These are phyloP conservation scores for Amauroascus verrucosus DNA, from an alignment of 2,329 filamentous ascomycete genomes.

Conservation along the genomic window DNA sequence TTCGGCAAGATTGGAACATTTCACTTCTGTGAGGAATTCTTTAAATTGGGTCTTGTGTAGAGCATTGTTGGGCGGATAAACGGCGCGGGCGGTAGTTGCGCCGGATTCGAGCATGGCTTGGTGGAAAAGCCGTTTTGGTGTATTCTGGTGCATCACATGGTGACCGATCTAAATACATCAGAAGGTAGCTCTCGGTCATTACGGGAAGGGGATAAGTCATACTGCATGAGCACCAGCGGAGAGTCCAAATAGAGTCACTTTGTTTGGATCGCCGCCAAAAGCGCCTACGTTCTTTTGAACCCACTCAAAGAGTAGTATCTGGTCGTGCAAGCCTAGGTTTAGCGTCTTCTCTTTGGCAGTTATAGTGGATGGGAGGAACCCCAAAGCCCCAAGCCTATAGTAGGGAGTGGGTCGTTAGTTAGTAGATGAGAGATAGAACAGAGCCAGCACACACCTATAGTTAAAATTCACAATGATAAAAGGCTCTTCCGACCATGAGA, in stretches of 20 bases:
- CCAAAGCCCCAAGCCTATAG: constrained; percentile 42
- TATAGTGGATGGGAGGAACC: constrained; percentile 53
- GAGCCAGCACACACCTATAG: constrained; percentile 25
- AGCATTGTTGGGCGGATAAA: constrained; percentile 33
- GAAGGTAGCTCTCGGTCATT: background rate
- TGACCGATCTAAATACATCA: constrained; percentile 49
- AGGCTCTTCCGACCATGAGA: constrained; percentile 42
- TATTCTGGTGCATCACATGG: constrained; percentile 47
- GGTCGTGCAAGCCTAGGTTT: constrained; percentile 31
- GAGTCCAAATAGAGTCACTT: constrained; percentile 32
- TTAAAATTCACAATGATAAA: constrained; percentile 39
- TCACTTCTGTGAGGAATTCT: constrained; percentile 32
- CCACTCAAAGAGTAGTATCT: constrained; percentile 29
- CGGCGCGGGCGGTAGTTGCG: constrained; percentile 38
- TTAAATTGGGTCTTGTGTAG: constrained; percentile 39
- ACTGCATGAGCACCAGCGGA: constrained; percentile 46
- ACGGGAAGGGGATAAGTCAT: constrained; percentile 14
- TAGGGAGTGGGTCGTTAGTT: background rate
- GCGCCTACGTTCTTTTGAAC: constrained; percentile 23
- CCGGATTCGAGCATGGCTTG: constrained; percentile 41
- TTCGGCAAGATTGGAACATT: constrained; percentile 24
- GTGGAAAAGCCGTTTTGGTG: constrained; percentile 32
- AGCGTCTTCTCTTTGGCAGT: constrained; percentile 46
- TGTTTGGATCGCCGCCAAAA: constrained; percentile 24
- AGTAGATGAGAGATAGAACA: background rate